A percentile compares a stretch with the other conserved stretches of the same genome.
Evolutionary conservation across 2,329 filamentous ascomycete species (phyloP).

Genomic region (Ophiostoma sp.): DNA sequence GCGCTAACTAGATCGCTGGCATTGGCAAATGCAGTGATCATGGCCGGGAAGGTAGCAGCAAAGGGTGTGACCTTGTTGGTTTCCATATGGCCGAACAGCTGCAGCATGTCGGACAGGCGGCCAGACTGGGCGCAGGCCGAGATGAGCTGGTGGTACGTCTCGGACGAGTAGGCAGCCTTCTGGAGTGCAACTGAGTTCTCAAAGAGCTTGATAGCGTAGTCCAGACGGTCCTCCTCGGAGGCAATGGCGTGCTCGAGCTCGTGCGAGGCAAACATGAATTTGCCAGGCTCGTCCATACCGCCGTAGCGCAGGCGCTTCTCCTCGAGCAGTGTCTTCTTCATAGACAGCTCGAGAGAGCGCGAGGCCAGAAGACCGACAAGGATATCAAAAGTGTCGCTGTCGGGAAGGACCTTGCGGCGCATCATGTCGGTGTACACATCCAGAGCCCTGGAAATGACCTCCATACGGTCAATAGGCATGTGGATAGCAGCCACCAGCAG

Average conservation of each 20-base stretch:
- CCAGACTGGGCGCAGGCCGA: slow-evolving; percentile 79
- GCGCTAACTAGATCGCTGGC: slow-evolving; percentile 78
- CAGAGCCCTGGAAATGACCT: slow-evolving; percentile 83
- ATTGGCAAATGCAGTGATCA: slow-evolving; percentile 90
- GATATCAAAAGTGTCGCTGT: slow-evolving; percentile 81
- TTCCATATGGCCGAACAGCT: slow-evolving; percentile 90
- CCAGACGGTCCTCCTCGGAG: slow-evolving; percentile 78
- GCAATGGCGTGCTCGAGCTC: slow-evolving; percentile 83
- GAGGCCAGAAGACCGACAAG: slow-evolving; percentile 76
- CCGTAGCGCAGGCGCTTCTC: slow-evolving; percentile 79
- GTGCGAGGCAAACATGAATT: slow-evolving; percentile 83
- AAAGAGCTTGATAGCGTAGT: slow-evolving; percentile 80
- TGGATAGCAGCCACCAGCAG: slow-evolving; percentile 79
- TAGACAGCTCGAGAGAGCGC: slow-evolving; percentile 71
- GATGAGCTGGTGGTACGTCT: slow-evolving; percentile 81
- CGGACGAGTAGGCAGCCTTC: slow-evolving; percentile 63
- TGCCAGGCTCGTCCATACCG: slow-evolving; percentile 74
- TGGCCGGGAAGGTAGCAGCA: slow-evolving; percentile 77
- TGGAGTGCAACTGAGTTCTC: slow-evolving; percentile 63
- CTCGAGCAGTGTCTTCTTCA: slow-evolving; percentile 67
- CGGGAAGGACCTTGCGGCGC: slow-evolving; percentile 71
- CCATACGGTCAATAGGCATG: slow-evolving; percentile 70
- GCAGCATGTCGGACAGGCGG: slow-evolving; percentile 80
- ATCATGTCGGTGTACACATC: slow-evolving; percentile 98
- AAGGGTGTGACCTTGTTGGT: slow-evolving; percentile 65